Percentiles rank a stretch among this genome's conserved stretches.
phyloP scores from a whole-genome alignment of 495 filamentous ascomycete species.

The Xylaria telfairii region DNA sequence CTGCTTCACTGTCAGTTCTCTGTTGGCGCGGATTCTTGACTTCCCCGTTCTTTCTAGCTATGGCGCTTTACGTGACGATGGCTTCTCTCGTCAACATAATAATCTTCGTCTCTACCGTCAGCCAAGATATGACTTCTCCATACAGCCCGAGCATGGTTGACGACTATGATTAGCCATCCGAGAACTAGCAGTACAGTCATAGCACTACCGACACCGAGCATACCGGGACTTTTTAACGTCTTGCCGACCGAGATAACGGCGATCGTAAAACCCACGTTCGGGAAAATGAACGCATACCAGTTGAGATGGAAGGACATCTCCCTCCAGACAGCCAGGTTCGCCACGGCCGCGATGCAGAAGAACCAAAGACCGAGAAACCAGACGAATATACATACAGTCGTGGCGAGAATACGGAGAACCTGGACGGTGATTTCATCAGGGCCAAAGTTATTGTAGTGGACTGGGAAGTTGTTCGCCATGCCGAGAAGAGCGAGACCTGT shows the following conservation, averaged over 20 bases:
- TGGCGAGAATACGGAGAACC: conserved; percentile 36
- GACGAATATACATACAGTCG: conserved; percentile 62
- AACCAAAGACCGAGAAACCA: conserved; percentile 78
- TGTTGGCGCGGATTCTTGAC: too few species aligned
- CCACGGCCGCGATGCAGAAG: conserved; percentile 64
- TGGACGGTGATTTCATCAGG: conserved; percentile 32
- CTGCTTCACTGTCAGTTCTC: conserved; percentile 25
- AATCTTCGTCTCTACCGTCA: conserved; percentile 69
- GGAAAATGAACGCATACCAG: conserved; percentile 66
- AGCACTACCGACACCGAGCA: conserved; percentile 54
- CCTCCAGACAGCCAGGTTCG: conserved; percentile 56
- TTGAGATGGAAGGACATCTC: conserved; percentile 60
- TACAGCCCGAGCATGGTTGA: conserved; percentile 61
- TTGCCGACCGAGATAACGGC: conserved; percentile 55
- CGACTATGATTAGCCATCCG: conserved; percentile 64
- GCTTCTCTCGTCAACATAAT: conserved; percentile 36
- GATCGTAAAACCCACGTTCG: conserved; percentile 63
- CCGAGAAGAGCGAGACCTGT: conserved; percentile 72
- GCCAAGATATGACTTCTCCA: conserved; percentile 61
- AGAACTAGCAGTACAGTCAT: conserved; percentile 61
- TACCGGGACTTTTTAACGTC: conserved; percentile 45
- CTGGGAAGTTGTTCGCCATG: conserved; percentile 58
- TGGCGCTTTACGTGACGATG: conserved; percentile 35
- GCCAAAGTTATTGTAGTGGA: conserved; percentile 34
- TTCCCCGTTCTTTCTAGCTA: too few species aligned